Evolutionary conservation across 208 protist species (phyloP), one percentile per base, ranked within the genome.

Genomic region (Trypanosoma cruzi): DNA sequence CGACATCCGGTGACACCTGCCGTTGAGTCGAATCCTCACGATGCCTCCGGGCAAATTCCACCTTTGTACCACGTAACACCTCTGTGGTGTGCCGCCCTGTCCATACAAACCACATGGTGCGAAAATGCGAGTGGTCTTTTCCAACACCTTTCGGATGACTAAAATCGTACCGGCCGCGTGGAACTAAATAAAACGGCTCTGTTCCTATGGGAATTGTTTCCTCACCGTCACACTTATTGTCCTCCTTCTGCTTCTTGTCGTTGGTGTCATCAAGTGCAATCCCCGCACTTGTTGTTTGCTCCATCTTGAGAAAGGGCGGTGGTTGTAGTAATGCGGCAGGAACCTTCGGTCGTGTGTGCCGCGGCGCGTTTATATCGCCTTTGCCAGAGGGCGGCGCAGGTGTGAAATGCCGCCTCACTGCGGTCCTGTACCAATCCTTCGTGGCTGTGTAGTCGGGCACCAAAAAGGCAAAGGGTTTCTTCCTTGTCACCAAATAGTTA

Each of bases 101-200:
- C 79, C 81, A 89, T 20, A 93, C 85, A 70, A 85, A 89, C 85
- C 79, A 91, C 77, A 91, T 90, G 18, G 85, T 89, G 34, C 84
- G 79, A 71, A 94, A 91, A 74, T 89, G 83, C 13, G 85, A 88
- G 71, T 90, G 79, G 18, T 76, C 85, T 36, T 91, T 68, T 40
- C 81, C 83, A 20, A 77, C 84, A 50, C 80, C 81, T 14, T 77
- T 50, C 4, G 85, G 88, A 71, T 92, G 85, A 50, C 63, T 55
- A 57, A 85, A 89, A 74, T 94, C 85, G 81, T 92, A 90, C 18
- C 75, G 64, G 13, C 31, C 60, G 14, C 73, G 71, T 2, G 84
- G 84, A 26, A 90, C 59, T 14, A 90, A 48, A 81, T 90, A 92
- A 58, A 91, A 85, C 0, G 81, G 83, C 69, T 89, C 85, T 0